A percentile compares a stretch with the other conserved stretches of the same genome.
phyloP scores from a whole-genome alignment of 1,284 basidiomycete genomes.

The Polyporus tsugae region DNA sequence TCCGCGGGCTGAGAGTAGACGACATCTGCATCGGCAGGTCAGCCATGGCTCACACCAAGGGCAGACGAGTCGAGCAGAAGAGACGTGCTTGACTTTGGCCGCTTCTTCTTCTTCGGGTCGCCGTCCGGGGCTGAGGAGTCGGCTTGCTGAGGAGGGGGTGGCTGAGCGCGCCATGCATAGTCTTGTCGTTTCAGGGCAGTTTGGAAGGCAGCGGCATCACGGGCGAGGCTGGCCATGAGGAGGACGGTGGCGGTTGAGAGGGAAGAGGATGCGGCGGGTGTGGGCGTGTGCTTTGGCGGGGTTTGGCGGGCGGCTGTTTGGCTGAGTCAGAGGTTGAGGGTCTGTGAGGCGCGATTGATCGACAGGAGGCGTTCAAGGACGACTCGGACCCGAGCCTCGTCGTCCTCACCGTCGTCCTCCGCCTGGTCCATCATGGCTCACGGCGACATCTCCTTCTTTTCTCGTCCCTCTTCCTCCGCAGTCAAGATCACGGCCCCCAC shows the following conservation, averaged over 20 bases:
- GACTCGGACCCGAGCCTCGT: not conserved
- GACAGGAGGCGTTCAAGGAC: not conserved
- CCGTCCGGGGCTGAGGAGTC: slow-evolving; percentile 34
- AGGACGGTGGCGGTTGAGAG: slow-evolving; percentile 16
- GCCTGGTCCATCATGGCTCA: slow-evolving; percentile 41
- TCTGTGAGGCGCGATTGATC: not conserved
- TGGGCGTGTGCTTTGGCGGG: slow-evolving; percentile 26
- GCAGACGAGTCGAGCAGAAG: slow-evolving; percentile 32
- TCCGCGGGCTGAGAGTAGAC: slow-evolving; percentile 88
- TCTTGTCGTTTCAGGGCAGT: slow-evolving; percentile 67
- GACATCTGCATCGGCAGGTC: slow-evolving; percentile 53
- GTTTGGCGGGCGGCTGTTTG: slow-evolving; percentile 18
- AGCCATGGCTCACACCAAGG: slow-evolving; percentile 36
- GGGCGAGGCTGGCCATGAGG: slow-evolving; percentile 68
- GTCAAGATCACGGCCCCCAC: slow-evolving; percentile 65
- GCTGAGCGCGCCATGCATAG: slow-evolving; percentile 78
- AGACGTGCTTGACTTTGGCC: slow-evolving; percentile 69
- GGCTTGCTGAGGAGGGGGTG: slow-evolving; percentile 45
- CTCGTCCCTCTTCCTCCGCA: slow-evolving; percentile 60
- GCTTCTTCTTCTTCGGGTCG: slow-evolving; percentile 64
- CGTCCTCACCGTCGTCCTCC: slow-evolving; percentile 30
- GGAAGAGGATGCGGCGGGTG: slow-evolving; percentile 12
- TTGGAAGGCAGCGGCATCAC: slow-evolving; percentile 76
- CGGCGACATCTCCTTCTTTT: slow-evolving; percentile 50
- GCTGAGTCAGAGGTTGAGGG: not conserved